These are phyloP conservation scores for Diplodia seriata DNA, from an alignment of 2,329 filamentous ascomycete species.

Conservation along the genomic window DNA sequence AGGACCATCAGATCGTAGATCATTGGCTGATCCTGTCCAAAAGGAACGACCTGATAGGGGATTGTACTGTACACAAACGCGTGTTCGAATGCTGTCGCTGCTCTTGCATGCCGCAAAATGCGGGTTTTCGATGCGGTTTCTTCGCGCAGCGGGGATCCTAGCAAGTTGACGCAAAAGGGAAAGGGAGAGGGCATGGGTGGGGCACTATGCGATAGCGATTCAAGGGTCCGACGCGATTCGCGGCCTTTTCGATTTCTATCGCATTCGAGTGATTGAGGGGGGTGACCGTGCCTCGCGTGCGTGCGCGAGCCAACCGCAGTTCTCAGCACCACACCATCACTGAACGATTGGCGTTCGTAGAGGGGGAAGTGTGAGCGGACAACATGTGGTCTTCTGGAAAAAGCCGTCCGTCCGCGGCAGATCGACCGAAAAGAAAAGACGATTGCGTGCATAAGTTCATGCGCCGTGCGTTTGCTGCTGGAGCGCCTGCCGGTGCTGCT, in stretches of 20 bases:
- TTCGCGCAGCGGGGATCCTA: not conserved
- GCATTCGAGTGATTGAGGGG: slow-evolving; percentile 1
- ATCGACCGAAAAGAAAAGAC: not conserved
- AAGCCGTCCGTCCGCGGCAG: slow-evolving; percentile 3
- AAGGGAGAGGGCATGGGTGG: no score
- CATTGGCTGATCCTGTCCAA: slow-evolving; percentile 4
- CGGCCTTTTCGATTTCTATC: slow-evolving; percentile 11
- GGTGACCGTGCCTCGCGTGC: slow-evolving; percentile 4
- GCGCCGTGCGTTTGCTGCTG: slow-evolving; percentile 1
- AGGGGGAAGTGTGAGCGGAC: not conserved
- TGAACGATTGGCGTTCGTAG: not conserved
- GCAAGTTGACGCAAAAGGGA: not conserved
- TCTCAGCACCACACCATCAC: not conserved
- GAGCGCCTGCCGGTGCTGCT: not conserved
- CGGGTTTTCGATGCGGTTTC: slow-evolving; percentile 18
- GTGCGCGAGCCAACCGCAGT: not conserved
- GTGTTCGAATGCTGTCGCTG: not conserved
- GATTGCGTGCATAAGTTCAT: not conserved
- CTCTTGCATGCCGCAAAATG: slow-evolving; percentile 8
- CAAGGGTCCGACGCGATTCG: not conserved
- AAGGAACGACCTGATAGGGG: not conserved
- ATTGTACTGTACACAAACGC: not conserved
- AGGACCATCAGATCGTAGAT: slow-evolving; percentile 7
- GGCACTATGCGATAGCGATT: slow-evolving; percentile 14
- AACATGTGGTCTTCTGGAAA: slow-evolving; percentile 17